A percentile compares a stretch with the other conserved stretches of the same genome.
phyloP scores from a whole-genome alignment of 2,329 filamentous ascomycete species.

The Uncinocarpus reesii region DNA sequence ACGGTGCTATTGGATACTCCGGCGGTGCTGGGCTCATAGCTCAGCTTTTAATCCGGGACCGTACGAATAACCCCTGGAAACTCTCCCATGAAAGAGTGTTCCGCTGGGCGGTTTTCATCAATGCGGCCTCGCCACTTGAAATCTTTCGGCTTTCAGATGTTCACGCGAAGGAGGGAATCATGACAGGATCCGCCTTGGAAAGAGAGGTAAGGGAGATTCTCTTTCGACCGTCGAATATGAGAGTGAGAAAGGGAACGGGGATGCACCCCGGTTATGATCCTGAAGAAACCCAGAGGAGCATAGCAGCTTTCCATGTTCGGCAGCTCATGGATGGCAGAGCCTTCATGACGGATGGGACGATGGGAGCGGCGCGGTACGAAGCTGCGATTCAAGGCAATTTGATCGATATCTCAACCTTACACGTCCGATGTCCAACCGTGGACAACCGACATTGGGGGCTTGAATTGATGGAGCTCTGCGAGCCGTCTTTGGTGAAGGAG shows the following conservation, averaged over 20 bases:
- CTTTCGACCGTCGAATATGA: conserved; percentile 17
- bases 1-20: conserved; percentile 16
- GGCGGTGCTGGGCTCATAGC: conserved; percentile 13
- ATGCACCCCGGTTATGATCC: conserved; percentile 16
- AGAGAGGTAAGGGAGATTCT: conserved; percentile 14
- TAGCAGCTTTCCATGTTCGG: conserved; percentile 14
- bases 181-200: conserved; percentile 13
- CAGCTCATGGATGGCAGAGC: conserved; percentile 12
- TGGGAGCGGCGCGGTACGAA: conserved; percentile 12
- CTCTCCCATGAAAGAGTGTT: conserved; percentile 17
- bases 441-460: conserved; percentile 14
- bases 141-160: conserved; percentile 15
- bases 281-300: conserved; percentile 12
- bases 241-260: conserved; percentile 15
- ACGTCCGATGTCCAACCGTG: conserved; percentile 14
- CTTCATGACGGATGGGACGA: conserved; percentile 15
- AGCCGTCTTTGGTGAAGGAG: conserved; percentile 13
- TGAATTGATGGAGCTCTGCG: conserved; percentile 16
- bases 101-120: conserved; percentile 18
- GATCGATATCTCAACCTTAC: conserved; percentile 18
- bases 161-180: conserved; percentile 11
- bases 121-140: conserved; percentile 17
- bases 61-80: conserved; percentile 16
- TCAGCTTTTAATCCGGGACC: conserved; percentile 14
- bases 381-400: conserved; percentile 10